Percentiles rank a stretch among this genome's conserved stretches.
Evolutionary conservation across 2,329 filamentous ascomycete genomes (phyloP).

Genomic region (Colletotrichum lupini): DNA sequence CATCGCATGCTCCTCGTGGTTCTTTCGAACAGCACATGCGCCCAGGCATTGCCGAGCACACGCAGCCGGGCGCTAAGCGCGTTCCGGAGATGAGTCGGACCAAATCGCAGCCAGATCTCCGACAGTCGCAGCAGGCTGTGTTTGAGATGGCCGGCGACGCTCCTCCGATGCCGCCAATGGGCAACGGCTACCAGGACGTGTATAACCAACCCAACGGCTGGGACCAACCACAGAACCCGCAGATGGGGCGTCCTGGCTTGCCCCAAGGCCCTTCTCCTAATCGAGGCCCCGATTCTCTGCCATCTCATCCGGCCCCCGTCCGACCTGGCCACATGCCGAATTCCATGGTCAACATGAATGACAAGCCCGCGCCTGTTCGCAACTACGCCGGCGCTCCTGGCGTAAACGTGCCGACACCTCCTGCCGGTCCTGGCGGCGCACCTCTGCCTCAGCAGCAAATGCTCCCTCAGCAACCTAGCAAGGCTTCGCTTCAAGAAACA

Average conservation of each 20-base stretch:
- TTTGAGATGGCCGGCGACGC: slow-evolving; percentile 79
- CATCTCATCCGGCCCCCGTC: slow-evolving; percentile 71
- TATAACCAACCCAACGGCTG: slow-evolving; percentile 35
- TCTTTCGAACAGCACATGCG: slow-evolving; percentile 63
- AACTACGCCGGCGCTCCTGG: slow-evolving; percentile 64
- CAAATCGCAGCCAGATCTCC: slow-evolving; percentile 75
- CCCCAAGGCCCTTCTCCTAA: slow-evolving; percentile 42
- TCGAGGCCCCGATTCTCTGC: slow-evolving; percentile 58
- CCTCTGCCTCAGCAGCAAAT: slow-evolving; percentile 52
- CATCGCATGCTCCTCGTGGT: slow-evolving; percentile 41
- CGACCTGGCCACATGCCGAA: slow-evolving; percentile 71
- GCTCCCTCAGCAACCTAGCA: slow-evolving; percentile 39
- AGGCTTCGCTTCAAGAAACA: slow-evolving; percentile 22
- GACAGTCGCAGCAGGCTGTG: slow-evolving; percentile 72
- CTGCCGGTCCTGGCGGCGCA: slow-evolving; percentile 26
- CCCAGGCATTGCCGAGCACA: slow-evolving; percentile 49
- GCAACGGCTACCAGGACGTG: slow-evolving; percentile 35
- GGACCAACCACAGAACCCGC: slow-evolving; percentile 24
- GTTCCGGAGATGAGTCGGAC: slow-evolving; percentile 67
- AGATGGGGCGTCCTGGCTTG: slow-evolving; percentile 40
- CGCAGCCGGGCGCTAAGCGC: slow-evolving; percentile 62
- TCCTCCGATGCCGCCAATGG: slow-evolving; percentile 64
- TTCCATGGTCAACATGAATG: slow-evolving; percentile 65
- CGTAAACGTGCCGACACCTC: slow-evolving; percentile 58
- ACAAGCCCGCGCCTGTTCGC: slow-evolving; percentile 68